These are phyloP conservation scores for Rubia yunnanensis DNA, from an alignment of 257 asterid genomes.

Conservation along the genomic window DNA sequence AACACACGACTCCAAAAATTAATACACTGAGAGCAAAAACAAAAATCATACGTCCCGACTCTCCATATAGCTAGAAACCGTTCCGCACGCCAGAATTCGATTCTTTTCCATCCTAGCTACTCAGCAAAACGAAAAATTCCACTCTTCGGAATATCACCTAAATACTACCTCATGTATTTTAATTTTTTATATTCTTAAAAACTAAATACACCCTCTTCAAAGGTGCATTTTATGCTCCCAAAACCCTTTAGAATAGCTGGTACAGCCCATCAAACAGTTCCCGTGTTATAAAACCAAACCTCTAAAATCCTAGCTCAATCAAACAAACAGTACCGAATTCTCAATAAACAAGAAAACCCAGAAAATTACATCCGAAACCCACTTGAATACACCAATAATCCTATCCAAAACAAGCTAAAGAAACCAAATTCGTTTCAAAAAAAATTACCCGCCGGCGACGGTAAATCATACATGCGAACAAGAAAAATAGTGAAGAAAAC, in stretches of 20 bases:
- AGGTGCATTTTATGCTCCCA: no score
- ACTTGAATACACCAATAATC: not conserved
- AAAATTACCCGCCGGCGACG: not conserved
- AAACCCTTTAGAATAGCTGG: no score
- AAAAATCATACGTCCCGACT: not conserved
- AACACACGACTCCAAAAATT: not conserved
- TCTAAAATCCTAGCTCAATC: no score
- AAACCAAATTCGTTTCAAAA: not conserved
- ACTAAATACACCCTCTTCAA: no score
- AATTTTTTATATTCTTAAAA: no score
- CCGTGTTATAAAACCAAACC: no score
- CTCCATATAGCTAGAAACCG: not conserved
- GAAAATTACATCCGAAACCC: not conserved
- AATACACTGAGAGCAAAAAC: not conserved
- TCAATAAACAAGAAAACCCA: not conserved
- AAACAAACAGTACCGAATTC: no score
- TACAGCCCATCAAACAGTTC: no score
- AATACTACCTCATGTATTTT: no score
- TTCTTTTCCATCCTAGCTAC: not conserved
- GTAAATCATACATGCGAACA: not conserved
- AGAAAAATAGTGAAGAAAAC: not conserved
- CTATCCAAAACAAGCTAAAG: not conserved
- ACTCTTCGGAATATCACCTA: no score
- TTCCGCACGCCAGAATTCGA: not conserved
- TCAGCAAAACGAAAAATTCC: not conserved